Conservation (phyloP, 2,329 filamentous ascomycete species). For the Pyrenochaeta sp. region DNA sequence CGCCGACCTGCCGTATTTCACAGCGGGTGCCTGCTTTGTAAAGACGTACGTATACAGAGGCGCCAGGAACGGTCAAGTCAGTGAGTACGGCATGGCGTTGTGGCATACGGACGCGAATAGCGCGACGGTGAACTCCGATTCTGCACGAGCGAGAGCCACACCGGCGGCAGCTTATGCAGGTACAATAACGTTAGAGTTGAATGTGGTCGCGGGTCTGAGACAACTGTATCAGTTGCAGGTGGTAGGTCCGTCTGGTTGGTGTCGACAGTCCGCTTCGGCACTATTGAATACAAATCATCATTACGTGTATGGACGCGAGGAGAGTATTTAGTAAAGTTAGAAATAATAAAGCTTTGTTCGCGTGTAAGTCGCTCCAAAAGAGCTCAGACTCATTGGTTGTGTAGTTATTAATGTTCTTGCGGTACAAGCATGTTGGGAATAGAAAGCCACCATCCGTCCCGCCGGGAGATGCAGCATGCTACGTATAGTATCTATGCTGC, state of each 20-base stretch:
- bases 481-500: neutral
- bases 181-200: neutral
- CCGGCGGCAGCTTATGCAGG: constrained; percentile 10
- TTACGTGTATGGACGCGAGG: neutral
- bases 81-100: constrained; percentile 1
- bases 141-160: neutral
- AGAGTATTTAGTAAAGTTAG: neutral
- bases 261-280: neutral
- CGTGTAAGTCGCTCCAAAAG: neutral
- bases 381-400: neutral
- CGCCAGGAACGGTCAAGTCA: constrained; percentile 1
- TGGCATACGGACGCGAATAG: constrained; percentile 1
- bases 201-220: constrained; percentile 2
- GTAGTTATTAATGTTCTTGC: neutral
- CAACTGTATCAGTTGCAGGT: neutral
- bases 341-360: neutral
- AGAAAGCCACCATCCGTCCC: neutral
- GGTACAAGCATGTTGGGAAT: neutral
- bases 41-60: neutral
- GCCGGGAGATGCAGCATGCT: neutral
- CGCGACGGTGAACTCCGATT: neutral
- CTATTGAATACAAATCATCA: neutral
- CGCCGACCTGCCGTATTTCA: constrained; percentile 3
- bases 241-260: neutral
- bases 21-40: neutral